These are phyloP conservation scores for Davidsoniella neocaledoniae DNA, from an alignment of 2,329 filamentous ascomycete genomes.

Conservation along the genomic window DNA sequence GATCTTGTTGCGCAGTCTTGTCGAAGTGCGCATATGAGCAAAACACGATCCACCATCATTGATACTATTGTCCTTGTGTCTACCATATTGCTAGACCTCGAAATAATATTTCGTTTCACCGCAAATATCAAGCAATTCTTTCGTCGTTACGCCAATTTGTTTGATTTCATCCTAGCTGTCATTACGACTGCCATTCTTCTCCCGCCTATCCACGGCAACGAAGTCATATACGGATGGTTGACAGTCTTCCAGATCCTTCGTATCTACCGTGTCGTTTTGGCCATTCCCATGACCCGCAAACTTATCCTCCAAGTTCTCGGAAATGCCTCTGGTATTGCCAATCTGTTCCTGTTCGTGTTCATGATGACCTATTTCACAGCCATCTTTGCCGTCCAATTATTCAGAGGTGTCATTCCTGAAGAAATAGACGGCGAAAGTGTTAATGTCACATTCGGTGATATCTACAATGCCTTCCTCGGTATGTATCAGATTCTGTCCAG, in stretches of 20 bases:
- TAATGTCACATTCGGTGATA: conserved; percentile 65
- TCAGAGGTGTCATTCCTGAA: conserved; percentile 68
- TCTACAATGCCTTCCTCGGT: conserved; percentile 89
- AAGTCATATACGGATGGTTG: conserved; percentile 66
- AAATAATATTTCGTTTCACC: conserved; percentile 65
- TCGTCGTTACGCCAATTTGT: conserved; percentile 53
- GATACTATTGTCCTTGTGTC: conserved; percentile 55
- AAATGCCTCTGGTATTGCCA: conserved; percentile 80
- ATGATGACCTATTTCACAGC: conserved; percentile 85
- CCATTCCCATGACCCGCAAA: conserved; percentile 70
- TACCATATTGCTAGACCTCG: conserved; percentile 60
- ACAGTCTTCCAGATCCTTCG: conserved; percentile 86
- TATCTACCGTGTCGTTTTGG: conserved; percentile 80
- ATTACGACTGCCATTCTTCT: conserved; percentile 74
- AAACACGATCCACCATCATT: conserved; percentile 44
- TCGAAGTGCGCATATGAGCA: conserved; percentile 61
- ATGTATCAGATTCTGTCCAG: conserved; percentile 97
- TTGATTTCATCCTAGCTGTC: conserved; percentile 66
- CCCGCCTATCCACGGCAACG: conserved; percentile 57
- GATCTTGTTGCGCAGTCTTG: conserved; percentile 66
- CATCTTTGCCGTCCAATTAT: conserved; percentile 84
- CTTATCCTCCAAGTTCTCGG: conserved; percentile 78
- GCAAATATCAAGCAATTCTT: conserved; percentile 73
- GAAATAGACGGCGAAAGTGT: conserved; percentile 46
- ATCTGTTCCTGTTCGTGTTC: conserved; percentile 92